These are phyloP conservation scores for Suillus plorans DNA, from an alignment of 768 basidiomycete genomes.

Conservation along the genomic window DNA sequence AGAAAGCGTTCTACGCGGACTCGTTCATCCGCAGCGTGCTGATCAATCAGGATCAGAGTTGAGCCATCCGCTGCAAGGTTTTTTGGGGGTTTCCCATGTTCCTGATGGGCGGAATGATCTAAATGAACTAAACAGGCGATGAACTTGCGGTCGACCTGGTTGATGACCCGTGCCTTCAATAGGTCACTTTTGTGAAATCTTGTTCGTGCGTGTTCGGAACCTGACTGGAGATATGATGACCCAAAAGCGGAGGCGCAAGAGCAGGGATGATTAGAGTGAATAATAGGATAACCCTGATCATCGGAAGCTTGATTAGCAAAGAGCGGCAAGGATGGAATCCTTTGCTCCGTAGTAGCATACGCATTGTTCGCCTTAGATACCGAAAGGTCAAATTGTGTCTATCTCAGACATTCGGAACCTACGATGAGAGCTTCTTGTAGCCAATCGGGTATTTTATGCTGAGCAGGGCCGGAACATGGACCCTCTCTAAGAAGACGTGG, in stretches of 20 bases:
- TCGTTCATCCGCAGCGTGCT: slow-evolving; percentile 98
- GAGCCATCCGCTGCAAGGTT: slow-evolving; percentile 17
- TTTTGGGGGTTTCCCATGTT: slow-evolving; percentile 16
- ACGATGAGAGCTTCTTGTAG: slow-evolving; percentile 61
- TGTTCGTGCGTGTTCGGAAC: slow-evolving; percentile 22
- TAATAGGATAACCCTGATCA: slow-evolving; percentile 8
- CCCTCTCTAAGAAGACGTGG: background rate
- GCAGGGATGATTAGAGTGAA: slow-evolving; percentile 7
- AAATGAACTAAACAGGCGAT: slow-evolving; percentile 65
- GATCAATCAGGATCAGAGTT: slow-evolving; percentile 81
- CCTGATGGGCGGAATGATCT: slow-evolving; percentile 16
- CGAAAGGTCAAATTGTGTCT: slow-evolving; percentile 11
- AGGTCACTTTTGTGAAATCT: slow-evolving; percentile 58
- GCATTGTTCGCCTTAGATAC: slow-evolving; percentile 50
- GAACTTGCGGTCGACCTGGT: slow-evolving; percentile 91
- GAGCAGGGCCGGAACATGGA: slow-evolving; percentile 11
- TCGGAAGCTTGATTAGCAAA: slow-evolving; percentile 14
- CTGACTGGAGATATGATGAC: slow-evolving; percentile 12
- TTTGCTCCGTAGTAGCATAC: slow-evolving; percentile 49
- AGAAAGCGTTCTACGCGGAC: slow-evolving; percentile 86
- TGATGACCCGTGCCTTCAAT: slow-evolving; percentile 56
- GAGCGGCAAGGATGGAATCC: slow-evolving; percentile 39
- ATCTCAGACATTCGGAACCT: slow-evolving; percentile 18
- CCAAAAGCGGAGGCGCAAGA: slow-evolving; percentile 18
- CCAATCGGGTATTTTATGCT: slow-evolving; percentile 54